Evolutionary conservation across 176 grass and related monocot genomes (phyloP).

Genomic region (Otatea glauca): DNA sequence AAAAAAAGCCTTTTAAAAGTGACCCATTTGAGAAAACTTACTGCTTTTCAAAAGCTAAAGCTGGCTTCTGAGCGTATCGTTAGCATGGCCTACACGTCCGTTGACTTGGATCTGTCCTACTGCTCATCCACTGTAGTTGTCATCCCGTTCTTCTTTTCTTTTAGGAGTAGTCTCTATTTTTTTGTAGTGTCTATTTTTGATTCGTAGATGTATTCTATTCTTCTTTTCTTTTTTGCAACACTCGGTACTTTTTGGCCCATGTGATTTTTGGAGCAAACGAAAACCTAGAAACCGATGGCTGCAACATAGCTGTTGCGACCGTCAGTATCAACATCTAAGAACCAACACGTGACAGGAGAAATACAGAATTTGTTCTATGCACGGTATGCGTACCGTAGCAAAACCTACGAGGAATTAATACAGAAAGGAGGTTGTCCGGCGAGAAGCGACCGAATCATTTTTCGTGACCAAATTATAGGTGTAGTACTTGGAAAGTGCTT

Average conservation of each 20-base stretch:
- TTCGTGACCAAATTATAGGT: neutral
- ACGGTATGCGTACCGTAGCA: constrained; percentile 16
- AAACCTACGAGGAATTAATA: neutral
- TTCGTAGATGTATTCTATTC: neutral
- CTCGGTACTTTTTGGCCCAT: neutral
- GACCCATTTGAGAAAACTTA: no score
- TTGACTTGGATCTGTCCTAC: no score
- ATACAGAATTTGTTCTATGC: neutral
- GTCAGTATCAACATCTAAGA: neutral
- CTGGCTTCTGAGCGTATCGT: no score
- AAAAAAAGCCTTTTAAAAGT: no score
- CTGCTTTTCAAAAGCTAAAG: no score
- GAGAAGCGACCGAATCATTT: neutral
- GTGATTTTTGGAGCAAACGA: neutral
- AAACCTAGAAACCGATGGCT: constrained; percentile 19
- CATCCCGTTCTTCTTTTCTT: no score
- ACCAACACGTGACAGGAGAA: neutral
- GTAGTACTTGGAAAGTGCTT: neutral
- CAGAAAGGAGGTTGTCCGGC: neutral
- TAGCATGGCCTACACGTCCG: no score
- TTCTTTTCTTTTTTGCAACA: neutral
- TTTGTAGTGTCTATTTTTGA: no score
- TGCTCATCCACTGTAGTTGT: no score
- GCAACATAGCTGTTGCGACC: constrained; percentile 30
- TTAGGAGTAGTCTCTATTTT: neutral